Conservation (phyloP, 352 stramenopile species). For the Pythium brachiatum region DNA sequence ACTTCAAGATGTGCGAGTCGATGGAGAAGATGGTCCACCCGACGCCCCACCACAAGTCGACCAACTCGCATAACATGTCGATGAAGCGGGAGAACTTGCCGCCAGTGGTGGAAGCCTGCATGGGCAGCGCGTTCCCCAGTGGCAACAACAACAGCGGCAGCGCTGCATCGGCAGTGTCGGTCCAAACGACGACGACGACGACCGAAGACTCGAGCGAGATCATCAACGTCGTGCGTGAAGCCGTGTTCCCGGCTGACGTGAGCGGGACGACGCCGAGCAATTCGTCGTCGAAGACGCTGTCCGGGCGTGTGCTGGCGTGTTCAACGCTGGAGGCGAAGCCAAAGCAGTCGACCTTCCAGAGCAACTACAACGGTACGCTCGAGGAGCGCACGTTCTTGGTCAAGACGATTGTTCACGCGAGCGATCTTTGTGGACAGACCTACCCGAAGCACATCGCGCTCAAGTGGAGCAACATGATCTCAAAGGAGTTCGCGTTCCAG, state of each 20-base stretch:
- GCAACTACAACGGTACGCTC: constrained; percentile 59
- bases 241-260: constrained; percentile 53
- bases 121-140: not conserved
- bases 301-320: constrained; percentile 21
- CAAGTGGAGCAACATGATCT: constrained; percentile 91
- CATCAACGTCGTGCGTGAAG: constrained; percentile 54
- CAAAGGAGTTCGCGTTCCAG: constrained; percentile 88
- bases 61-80: constrained; percentile 28
- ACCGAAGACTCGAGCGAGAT: constrained; percentile 27
- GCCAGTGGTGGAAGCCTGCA: constrained; percentile 9
- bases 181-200: not conserved
- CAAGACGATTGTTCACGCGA: constrained; percentile 83
- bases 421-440: constrained; percentile 82
- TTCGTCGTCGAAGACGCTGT: constrained; percentile 8
- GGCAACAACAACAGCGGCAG: constrained; percentile 6
- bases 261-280: constrained; percentile 36
- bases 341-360: constrained; percentile 30
- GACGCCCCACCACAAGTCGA: constrained; percentile 47
- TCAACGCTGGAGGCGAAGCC: constrained; percentile 5
- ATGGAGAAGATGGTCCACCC: constrained; percentile 73
- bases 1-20: constrained; percentile 84
- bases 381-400: constrained; percentile 86
- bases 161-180: not conserved
- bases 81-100: constrained; percentile 39
- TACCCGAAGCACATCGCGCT: constrained; percentile 85